A percentile compares a stretch with the other conserved stretches of the same genome.
Evolutionary conservation across 2,329 filamentous ascomycete species (phyloP).

Genomic region (Claviceps sorghi): DNA sequence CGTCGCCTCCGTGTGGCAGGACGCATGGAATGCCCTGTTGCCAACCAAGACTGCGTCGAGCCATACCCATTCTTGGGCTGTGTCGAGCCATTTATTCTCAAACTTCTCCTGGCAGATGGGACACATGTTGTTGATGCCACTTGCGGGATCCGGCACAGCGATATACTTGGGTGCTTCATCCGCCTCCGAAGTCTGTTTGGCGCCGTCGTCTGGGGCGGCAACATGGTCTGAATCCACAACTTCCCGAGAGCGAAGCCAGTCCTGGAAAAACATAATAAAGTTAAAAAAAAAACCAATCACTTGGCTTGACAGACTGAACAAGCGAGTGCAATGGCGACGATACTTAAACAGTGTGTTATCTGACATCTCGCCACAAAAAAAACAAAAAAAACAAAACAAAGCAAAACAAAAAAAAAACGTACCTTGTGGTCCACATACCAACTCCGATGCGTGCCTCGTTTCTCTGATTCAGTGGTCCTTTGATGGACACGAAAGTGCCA

Average conservation of each 20-base stretch:
- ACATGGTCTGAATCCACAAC: slow-evolving; percentile 51
- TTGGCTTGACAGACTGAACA: neutral
- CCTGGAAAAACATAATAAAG: slow-evolving; percentile 28
- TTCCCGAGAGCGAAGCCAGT: slow-evolving; percentile 82
- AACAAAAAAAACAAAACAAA: neutral
- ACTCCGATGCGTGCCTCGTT: slow-evolving; percentile 75
- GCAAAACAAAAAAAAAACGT: slow-evolving; percentile 19
- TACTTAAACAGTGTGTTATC: too few relatives aligned
- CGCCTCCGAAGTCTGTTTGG: slow-evolving; percentile 21
- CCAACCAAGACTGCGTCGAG: slow-evolving; percentile 72
- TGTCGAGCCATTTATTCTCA: slow-evolving; percentile 80
- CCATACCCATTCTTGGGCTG: slow-evolving; percentile 95
- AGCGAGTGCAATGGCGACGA: neutral
- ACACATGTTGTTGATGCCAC: slow-evolving; percentile 62
- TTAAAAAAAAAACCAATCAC: neutral
- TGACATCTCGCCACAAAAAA: neutral
- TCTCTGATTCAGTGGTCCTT: slow-evolving; percentile 71
- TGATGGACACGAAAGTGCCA: slow-evolving; percentile 96
- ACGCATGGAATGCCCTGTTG: slow-evolving; percentile 73
- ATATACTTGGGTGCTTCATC: slow-evolving; percentile 50
- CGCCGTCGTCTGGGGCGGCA: slow-evolving; percentile 18
- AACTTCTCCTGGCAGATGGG: slow-evolving; percentile 95
- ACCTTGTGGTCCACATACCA: slow-evolving; percentile 89
- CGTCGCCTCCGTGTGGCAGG: slow-evolving; percentile 71
- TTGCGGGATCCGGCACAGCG: slow-evolving; percentile 65